Evolutionary conservation across 2,329 filamentous ascomycete species (phyloP).

Genomic region (Penicillium sp.): DNA sequence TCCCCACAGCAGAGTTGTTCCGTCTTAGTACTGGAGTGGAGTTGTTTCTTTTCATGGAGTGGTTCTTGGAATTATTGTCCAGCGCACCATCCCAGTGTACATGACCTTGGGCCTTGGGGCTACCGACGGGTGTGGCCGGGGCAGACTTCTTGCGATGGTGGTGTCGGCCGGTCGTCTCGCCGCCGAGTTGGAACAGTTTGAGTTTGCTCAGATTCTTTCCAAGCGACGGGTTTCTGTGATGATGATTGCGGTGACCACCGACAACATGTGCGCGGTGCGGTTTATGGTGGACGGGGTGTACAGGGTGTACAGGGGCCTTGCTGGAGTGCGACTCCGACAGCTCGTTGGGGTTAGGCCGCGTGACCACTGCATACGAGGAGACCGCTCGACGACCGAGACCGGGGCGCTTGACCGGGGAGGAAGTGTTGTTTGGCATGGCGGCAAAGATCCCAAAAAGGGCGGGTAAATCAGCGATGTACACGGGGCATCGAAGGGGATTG

Average conservation of each 20-base stretch:
- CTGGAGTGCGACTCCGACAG: slow-evolving; percentile 37
- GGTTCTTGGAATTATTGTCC: slow-evolving; percentile 37
- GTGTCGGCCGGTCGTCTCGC: slow-evolving; percentile 38
- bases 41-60: slow-evolving; percentile 51
- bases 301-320: slow-evolving; percentile 35
- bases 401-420: slow-evolving; percentile 46
- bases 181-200: slow-evolving; percentile 40
- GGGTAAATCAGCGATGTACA: slow-evolving; percentile 25
- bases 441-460: slow-evolving; percentile 21
- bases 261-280: slow-evolving; percentile 49
- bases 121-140: slow-evolving; percentile 48
- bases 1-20: slow-evolving; percentile 42
- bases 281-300: slow-evolving; percentile 41
- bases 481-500: slow-evolving; percentile 32
- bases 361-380: slow-evolving; percentile 46
- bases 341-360: slow-evolving; percentile 39
- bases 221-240: slow-evolving; percentile 48
- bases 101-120: slow-evolving; percentile 42
- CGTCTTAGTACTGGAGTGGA: slow-evolving; percentile 48
- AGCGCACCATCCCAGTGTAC: slow-evolving; percentile 49
- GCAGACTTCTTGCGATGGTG: slow-evolving; percentile 54
- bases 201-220: slow-evolving; percentile 51
- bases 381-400: slow-evolving; percentile 45
- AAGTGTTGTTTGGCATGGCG: slow-evolving; percentile 35
- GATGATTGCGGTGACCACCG: slow-evolving; percentile 46